Evolutionary conservation across 306 rosid species (phyloP).

Genomic region (Inga laurina): DNA sequence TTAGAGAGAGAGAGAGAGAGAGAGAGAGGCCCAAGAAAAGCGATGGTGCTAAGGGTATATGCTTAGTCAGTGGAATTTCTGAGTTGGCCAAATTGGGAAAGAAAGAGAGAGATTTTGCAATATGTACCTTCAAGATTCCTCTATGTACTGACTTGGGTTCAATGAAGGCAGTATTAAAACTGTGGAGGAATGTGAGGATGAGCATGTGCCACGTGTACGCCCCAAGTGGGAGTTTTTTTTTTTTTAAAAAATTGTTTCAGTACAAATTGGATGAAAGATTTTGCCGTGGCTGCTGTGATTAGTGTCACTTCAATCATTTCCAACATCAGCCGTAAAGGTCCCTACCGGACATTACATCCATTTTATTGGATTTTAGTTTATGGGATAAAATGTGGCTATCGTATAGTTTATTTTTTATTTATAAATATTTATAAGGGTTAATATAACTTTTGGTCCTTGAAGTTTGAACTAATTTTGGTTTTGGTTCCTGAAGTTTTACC

Average conservation of each 20-base stretch:
- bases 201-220: slow-evolving; percentile 59
- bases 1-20: too few species aligned
- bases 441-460: too few species aligned
- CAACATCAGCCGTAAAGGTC: neutral
- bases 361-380: neutral
- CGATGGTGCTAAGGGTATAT: neutral
- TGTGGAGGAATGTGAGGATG: slow-evolving; percentile 45
- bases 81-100: slow-evolving; percentile 11
- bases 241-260: neutral
- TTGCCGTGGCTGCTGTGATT: neutral
- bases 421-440: too few species aligned
- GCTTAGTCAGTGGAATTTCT: neutral
- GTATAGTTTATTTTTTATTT: too few species aligned
- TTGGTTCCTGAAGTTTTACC: too few species aligned
- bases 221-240: neutral
- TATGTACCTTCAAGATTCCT: slow-evolving; percentile 24
- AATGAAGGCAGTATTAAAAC: slow-evolving; percentile 32
- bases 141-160: neutral
- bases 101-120: slow-evolving; percentile 32
- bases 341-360: neutral
- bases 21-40: neutral
- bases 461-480: too few species aligned
- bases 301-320: neutral
- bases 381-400: neutral
- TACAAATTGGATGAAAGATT: neutral